phyloP scores from a whole-genome alignment of 306 rosid genomes.

The Leucaena leucocephala region DNA sequence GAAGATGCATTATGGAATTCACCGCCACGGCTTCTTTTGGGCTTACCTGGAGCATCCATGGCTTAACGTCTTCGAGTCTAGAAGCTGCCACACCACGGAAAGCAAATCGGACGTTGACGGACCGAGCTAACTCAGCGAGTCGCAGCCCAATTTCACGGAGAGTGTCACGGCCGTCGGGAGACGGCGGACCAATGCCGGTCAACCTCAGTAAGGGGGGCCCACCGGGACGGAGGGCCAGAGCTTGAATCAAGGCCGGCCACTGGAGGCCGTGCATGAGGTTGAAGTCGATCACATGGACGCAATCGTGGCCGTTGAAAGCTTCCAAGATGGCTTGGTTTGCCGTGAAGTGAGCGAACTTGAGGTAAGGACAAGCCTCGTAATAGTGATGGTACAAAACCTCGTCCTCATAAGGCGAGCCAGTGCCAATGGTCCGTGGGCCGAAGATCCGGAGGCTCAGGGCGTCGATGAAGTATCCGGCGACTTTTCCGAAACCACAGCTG shows the following conservation, averaged over 20 bases:
- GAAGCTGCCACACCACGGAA: conserved; percentile 90
- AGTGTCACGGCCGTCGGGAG: conserved; percentile 83
- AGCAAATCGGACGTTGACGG: conserved; percentile 80
- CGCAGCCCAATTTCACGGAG: conserved; percentile 75
- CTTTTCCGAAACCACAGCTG: conserved; percentile 83
- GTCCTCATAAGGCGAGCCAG: conserved; percentile 48
- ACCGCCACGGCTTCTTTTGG: conserved; percentile 82
- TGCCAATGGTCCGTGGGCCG: conserved; percentile 24
- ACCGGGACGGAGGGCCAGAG: conserved; percentile 83
- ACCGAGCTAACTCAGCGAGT: conserved; percentile 81
- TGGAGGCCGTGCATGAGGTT: conserved; percentile 89
- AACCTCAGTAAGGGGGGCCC: conserved; percentile 76
- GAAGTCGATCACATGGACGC: conserved; percentile 92
- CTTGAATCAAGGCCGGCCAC: conserved; percentile 92
- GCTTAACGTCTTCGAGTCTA: conserved; percentile 83
- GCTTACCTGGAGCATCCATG: conserved; percentile 85
- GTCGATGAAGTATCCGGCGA: conserved; percentile 82
- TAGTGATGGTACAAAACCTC: conserved; percentile 74
- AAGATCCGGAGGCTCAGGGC: conserved; percentile 77
- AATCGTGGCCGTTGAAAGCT: conserved; percentile 78
- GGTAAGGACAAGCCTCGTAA: conserved; percentile 87
- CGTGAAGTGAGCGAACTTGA: conserved; percentile 93
- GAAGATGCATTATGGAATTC: conserved; percentile 86
- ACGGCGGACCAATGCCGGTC: conserved; percentile 96
- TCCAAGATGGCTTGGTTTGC: conserved; percentile 91